Base-by-base conservation (phyloP, 768 basidiomycete species). In the Leucocoprinus leucothites region DNA sequence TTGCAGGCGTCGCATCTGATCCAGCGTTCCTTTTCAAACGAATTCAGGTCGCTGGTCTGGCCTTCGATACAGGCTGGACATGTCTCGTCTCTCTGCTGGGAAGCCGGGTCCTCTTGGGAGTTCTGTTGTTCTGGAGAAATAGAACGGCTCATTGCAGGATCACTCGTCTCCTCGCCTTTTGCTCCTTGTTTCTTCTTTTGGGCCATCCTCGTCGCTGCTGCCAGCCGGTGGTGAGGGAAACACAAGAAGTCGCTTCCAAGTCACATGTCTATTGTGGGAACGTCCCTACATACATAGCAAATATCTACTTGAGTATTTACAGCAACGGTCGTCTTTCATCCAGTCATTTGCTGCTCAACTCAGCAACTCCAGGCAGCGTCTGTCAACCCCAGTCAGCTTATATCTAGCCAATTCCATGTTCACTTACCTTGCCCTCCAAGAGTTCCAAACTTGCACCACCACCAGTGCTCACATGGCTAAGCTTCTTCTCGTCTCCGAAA, bases 381-480 rank as follows among this genome's bases (percentile, higher is more conserved):
- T 92, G 58, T 13, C 36, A 42, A 28, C n/a, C 60, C 16, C 24
- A 64, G 58, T 65, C 35, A 65, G 60, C 46, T 40, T 41, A 35
- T 22, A 44, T 48, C 26, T 3, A 38, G 38, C 3, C 9, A 11
- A 54, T 11, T 16, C 22, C 21, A 45, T 38, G 31, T 14, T 11
- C 43, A 56, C 63, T 25, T 64, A 93, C 94, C 87, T 99, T 99
- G 72, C 96, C 96, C 77, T 99, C 96, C 63, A 99, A 82, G 38
- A 99, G 81, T 71, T 99, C 96, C 57, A 99, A 82, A 67, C 88
- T 90, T 26, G 93, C 93, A 49, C 92, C 92, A 44, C 91, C 96
- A 59, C 96, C 96, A 35, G 96, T 99, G 69, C 90, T 93, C 64
- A 99, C 93, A 73, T 99, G 96, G 71, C 90, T 94, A 60, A 99